These are phyloP conservation scores for Septoria petroselini DNA, from an alignment of 2,329 filamentous ascomycete genomes.

Conservation along the genomic window DNA sequence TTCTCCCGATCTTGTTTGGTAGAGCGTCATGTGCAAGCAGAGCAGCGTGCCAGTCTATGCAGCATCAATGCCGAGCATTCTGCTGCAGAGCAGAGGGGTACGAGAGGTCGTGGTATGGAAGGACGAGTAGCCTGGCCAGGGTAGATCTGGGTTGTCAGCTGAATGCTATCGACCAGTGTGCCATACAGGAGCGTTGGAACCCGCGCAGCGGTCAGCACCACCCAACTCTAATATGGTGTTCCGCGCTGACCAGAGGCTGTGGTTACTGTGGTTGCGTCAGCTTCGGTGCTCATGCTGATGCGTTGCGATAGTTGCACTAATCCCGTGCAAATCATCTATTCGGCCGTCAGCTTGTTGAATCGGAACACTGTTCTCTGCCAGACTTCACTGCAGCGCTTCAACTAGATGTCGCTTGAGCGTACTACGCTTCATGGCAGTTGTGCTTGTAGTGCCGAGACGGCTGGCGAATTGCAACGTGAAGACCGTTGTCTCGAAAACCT, in stretches of 20 bases:
- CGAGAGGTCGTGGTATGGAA: background rate
- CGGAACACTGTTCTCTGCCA: no score
- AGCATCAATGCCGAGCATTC: background rate
- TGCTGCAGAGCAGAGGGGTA: slow-evolving; percentile 1
- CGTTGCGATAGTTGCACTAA: no score
- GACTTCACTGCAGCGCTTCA: no score
- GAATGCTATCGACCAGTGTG: background rate
- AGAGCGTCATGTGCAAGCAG: background rate
- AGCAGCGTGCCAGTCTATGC: background rate
- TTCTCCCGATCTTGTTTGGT: background rate
- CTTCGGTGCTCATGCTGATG: background rate
- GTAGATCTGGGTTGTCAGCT: slow-evolving; percentile 1
- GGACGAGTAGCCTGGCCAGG: background rate
- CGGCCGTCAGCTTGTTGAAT: no score
- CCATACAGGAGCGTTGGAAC: background rate
- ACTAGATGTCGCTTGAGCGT: no score
- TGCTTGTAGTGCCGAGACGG: no score
- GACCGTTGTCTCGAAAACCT: no score
- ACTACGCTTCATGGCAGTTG: no score
- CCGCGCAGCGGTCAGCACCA: background rate
- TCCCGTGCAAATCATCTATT: no score
- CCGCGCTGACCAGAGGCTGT: background rate
- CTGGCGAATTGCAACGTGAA: no score
- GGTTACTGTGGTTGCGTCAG: background rate
- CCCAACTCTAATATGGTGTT: slow-evolving; percentile 2